Evolutionary conservation across 257 asterid species (phyloP), one percentile per base, ranked within the genome.

Genomic region (Solanum bulbocastanum): DNA sequence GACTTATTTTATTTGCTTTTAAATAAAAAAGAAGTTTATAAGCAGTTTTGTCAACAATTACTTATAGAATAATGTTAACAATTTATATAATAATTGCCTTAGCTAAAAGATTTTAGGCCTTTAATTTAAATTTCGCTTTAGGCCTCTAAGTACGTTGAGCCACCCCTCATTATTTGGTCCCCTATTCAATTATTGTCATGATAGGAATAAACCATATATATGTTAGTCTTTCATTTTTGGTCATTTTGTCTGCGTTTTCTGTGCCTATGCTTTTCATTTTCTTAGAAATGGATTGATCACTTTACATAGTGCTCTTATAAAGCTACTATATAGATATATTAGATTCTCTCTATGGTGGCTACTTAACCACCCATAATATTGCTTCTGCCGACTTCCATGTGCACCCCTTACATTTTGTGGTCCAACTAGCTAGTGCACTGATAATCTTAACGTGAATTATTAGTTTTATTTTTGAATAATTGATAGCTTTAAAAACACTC

Each of bases 81-180:
- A n/a, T n/a, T n/a, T n/a, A n/a, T n/a, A n/a, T n/a, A n/a, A n/a
- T n/a, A n/a, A n/a, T n/a, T n/a, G n/a, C n/a, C n/a, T n/a, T n/a
- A n/a, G n/a, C n/a, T n/a, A n/a, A n/a, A n/a, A n/a, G n/a, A n/a
- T n/a, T n/a, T n/a, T n/a, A n/a, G n/a, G n/a, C n/a, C n/a, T n/a
- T n/a, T n/a, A n/a, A n/a, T n/a, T n/a, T n/a, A n/a, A n/a, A n/a
- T n/a, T n/a, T n/a, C n/a, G n/a, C n/a, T n/a, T n/a, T n/a, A n/a
- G n/a, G n/a, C n/a, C n/a, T n/a, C n/a, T n/a, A n/a, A n/a, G n/a
- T n/a, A n/a, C n/a, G n/a, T n/a, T n/a, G n/a, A n/a, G n/a, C n/a
- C n/a, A n/a, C n/a, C n/a, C n/a, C n/a, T n/a, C n/a, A n/a, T n/a
- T 27, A 27, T 81, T 8, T 46, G 85, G 85, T 81, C 85, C 85